Base-by-base conservation (phyloP, 768 basidiomycete genomes). In the Rhodotorula toruloides region DNA sequence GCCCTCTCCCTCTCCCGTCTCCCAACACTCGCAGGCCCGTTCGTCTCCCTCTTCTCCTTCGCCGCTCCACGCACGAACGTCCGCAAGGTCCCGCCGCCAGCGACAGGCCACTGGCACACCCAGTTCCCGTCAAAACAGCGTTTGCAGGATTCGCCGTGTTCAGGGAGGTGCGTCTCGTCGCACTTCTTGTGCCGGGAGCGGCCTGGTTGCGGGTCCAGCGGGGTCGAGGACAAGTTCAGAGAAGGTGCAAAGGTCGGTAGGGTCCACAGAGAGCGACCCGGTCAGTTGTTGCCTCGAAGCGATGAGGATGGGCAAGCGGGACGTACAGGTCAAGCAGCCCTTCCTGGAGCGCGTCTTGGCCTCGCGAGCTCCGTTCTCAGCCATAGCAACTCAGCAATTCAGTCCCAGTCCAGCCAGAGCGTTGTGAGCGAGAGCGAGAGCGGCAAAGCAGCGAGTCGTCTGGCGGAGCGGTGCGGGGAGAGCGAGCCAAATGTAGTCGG, bases 171-270 rank as follows among this genome's bases (percentile, higher is more conserved):
- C 16, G 54, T 44, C 49, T 64, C 63, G 34, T 44, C 48, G 43
- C 63, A 64, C 42, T 58, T 58, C 44, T 64, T 64, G 63, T 64
- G 63, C 12, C 63, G 56, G n/a, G 39, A 29, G 7, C 54, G 39
- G 14, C 54, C 54, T 55, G 40, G 10, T 25, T 16, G 14, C 5
- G n/a, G 3, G 31, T 3, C 29, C 11, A 19, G 48, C n/a, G 29
- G 48, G 13, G 48, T 14, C 10, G 4, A 16, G 27, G 12, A 13
- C 12, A 29, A 44, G 17, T n/a, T 14, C 9, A 12, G 47, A 10
- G 7, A 14, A 2, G 12, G 47, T 12, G 27, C 47, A 29, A 36
- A 29, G 16, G 16, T 25, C 27, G 27, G 27, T 17, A 27, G 31
- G 17, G 12, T 17, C 36, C 36, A 37, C 13, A 25, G n/a, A 16